These are phyloP conservation scores for Rasamsonia emersonii DNA, from an alignment of 2,329 filamentous ascomycete species.

Conservation along the genomic window DNA sequence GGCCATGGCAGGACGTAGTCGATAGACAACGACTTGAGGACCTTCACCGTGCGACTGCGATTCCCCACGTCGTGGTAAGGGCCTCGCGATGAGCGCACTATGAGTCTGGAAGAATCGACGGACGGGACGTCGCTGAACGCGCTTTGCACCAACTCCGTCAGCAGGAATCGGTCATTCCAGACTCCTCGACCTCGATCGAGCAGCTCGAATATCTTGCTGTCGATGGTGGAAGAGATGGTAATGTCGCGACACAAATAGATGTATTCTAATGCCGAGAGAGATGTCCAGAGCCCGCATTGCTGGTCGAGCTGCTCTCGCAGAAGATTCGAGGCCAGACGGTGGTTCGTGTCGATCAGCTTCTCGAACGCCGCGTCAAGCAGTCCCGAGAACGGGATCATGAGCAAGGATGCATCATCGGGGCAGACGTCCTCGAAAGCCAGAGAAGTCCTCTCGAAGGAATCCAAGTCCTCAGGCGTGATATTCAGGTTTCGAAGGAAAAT, in stretches of 20 bases:
- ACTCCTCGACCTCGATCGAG: slow-evolving; percentile 52
- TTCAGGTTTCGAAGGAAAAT: slow-evolving; percentile 68
- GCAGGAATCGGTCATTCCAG: slow-evolving; percentile 75
- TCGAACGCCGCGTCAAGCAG: slow-evolving; percentile 64
- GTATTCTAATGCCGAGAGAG: slow-evolving; percentile 58
- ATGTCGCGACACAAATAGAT: slow-evolving; percentile 75
- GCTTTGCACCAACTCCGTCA: slow-evolving; percentile 69
- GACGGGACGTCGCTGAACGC: slow-evolving; percentile 50
- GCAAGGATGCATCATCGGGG: slow-evolving; percentile 30
- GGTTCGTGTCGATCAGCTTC: slow-evolving; percentile 67
- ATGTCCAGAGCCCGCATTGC: slow-evolving; percentile 57
- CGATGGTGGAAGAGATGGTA: slow-evolving; percentile 56
- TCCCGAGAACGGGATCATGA: slow-evolving; percentile 46
- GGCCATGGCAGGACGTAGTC: slow-evolving; percentile 60
- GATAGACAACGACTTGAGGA: slow-evolving; percentile 56
- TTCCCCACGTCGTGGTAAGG: slow-evolving; percentile 36
- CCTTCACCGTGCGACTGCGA: slow-evolving; percentile 51
- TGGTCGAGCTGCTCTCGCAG: slow-evolving; percentile 60
- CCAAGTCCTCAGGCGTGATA: slow-evolving; percentile 27
- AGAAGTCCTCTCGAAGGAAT: slow-evolving; percentile 27
- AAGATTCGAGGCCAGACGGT: slow-evolving; percentile 58
- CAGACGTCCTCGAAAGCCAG: slow-evolving; percentile 21
- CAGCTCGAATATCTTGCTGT: slow-evolving; percentile 62
- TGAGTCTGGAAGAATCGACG: slow-evolving; percentile 55
- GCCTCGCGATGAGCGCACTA: slow-evolving; percentile 44